Evolutionary conservation across 2,329 filamentous ascomycete species (phyloP).

Genomic region (Bipolaris victoriae): DNA sequence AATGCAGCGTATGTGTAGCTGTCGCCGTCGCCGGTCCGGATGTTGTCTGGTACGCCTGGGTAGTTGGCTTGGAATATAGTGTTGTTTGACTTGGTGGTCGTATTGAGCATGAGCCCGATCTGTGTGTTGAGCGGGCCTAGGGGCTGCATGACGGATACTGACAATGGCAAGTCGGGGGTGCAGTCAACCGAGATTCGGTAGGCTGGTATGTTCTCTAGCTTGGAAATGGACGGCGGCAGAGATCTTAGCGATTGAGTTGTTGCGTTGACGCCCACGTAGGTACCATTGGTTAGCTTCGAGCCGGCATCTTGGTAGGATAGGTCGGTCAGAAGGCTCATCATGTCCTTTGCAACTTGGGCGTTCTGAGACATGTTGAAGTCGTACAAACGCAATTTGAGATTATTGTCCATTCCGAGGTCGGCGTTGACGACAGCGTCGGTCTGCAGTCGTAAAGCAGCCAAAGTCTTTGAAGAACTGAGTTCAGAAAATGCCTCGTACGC

Average conservation of each 20-base stretch:
- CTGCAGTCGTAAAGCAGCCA: neutral
- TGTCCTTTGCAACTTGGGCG: slow-evolving; percentile 6
- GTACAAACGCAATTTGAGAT: neutral
- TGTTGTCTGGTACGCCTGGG: slow-evolving; percentile 1
- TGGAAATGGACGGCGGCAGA: slow-evolving; percentile 1
- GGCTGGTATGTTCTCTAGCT: slow-evolving; percentile 6
- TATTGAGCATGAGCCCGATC: neutral
- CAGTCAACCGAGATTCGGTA: slow-evolving; percentile 8
- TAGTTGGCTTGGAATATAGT: slow-evolving; percentile 6
- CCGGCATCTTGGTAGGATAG: slow-evolving; percentile 4
- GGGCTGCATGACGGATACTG: slow-evolving; percentile 1
- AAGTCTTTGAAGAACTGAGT: neutral
- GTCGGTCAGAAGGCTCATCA: slow-evolving; percentile 6
- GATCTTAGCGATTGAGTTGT: slow-evolving; percentile 5
- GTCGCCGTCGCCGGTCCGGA: neutral
- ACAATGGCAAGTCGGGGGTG: neutral
- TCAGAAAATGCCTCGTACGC: slow-evolving; percentile 18
- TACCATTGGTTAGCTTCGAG: slow-evolving; percentile 6
- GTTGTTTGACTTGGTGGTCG: neutral
- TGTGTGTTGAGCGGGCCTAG: neutral
- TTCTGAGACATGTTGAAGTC: slow-evolving; percentile 6
- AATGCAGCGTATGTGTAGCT: slow-evolving; percentile 4
- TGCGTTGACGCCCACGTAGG: slow-evolving; percentile 4
- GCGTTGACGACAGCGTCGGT: neutral
- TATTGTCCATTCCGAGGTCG: neutral